Evolutionary conservation across 306 rosid genomes (phyloP).

Genomic region (Prunus armeniaca): DNA sequence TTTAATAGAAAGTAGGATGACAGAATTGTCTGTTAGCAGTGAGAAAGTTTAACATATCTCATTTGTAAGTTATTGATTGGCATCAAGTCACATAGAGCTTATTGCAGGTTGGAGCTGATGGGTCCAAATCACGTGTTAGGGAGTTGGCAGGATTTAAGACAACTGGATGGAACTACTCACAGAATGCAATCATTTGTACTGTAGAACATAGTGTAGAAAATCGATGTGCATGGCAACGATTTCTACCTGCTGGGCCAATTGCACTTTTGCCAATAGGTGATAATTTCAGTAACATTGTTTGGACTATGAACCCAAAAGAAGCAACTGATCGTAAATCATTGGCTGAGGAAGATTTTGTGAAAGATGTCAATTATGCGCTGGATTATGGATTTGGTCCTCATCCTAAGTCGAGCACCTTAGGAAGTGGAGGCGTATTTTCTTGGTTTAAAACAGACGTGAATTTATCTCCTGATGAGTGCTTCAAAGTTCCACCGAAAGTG

Average conservation of each 20-base stretch:
- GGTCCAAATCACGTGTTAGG: slow-evolving; percentile 84
- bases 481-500: slow-evolving; percentile 79
- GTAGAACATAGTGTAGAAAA: slow-evolving; percentile 71
- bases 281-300: slow-evolving; percentile 83
- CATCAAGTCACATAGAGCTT: slow-evolving; percentile 20
- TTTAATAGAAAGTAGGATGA: not conserved
- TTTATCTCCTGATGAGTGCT: slow-evolving; percentile 49
- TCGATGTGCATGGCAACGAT: slow-evolving; percentile 85
- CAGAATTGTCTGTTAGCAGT: not conserved
- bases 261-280: slow-evolving; percentile 90
- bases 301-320: slow-evolving; percentile 90
- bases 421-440: slow-evolving; percentile 53
- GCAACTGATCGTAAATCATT: slow-evolving; percentile 53
- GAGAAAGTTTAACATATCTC: slow-evolving; percentile 18
- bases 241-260: slow-evolving; percentile 88
- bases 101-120: slow-evolving; percentile 92
- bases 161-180: slow-evolving; percentile 91
- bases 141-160: slow-evolving; percentile 79
- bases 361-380: slow-evolving; percentile 64
- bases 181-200: slow-evolving; percentile 87
- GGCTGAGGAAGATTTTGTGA: slow-evolving; percentile 54
- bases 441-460: slow-evolving; percentile 56
- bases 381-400: slow-evolving; percentile 77
- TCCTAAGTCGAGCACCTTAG: slow-evolving; percentile 51
- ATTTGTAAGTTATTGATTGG: slow-evolving; percentile 10